Evolutionary conservation across 768 basidiomycete species (phyloP).

Genomic region (Mycena indigotica): DNA sequence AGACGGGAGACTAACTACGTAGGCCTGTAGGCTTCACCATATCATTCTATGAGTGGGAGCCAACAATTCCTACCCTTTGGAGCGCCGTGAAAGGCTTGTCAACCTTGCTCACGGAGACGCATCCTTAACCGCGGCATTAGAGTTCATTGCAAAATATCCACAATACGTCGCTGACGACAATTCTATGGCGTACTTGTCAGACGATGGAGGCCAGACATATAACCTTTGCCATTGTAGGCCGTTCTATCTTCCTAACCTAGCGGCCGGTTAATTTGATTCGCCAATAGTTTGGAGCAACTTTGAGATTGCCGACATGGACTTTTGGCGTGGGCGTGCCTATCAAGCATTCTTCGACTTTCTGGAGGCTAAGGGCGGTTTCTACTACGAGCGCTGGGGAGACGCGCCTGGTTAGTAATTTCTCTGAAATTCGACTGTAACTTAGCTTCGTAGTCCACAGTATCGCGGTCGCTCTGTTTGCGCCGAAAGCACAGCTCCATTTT

Average conservation of each 20-base stretch:
- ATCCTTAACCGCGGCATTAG: constrained; percentile 41
- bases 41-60: constrained; percentile 71
- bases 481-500: constrained; percentile 60
- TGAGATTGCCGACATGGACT: constrained; percentile 70
- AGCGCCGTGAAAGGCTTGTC: constrained; percentile 59
- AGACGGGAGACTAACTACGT: too few species aligned
- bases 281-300: constrained; percentile 66
- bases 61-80: constrained; percentile 84
- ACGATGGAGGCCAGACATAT: constrained; percentile 70
- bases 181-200: constrained; percentile 64
- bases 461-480: constrained; percentile 53
- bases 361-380: constrained; percentile 66
- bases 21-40: constrained; percentile 73
- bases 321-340: constrained; percentile 69
- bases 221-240: constrained; percentile 78
- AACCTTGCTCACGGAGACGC: constrained; percentile 6
- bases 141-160: constrained; percentile 60
- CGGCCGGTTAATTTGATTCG: background rate
- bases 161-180: constrained; percentile 60
- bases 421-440: background rate
- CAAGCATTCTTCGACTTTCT: constrained; percentile 65
- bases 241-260: constrained; percentile 29
- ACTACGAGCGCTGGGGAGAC: constrained; percentile 59
- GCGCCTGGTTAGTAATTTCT: constrained; percentile 39
- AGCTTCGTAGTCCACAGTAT: constrained; percentile 46